These are phyloP conservation scores for Torulaspora globosa DNA, from an alignment of 1,139 yeast genomes.

Conservation along the genomic window DNA sequence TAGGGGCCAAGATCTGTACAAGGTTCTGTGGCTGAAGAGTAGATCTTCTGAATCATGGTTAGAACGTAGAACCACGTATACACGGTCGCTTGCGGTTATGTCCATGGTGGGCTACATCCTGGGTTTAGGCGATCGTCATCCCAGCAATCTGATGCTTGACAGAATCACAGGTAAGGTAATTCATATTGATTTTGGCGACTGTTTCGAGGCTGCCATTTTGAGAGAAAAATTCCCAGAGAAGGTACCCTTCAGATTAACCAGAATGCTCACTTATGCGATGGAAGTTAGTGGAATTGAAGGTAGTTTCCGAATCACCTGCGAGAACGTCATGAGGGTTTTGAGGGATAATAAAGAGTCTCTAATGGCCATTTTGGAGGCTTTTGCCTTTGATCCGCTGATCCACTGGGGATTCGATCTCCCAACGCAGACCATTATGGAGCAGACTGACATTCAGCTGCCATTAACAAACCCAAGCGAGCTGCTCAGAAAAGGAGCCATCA, in stretches of 20 bases:
- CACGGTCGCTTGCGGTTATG: conserved; percentile 95
- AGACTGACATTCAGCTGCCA: conserved; percentile 64
- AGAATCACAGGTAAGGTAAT: conserved; percentile 90
- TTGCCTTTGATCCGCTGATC: conserved; percentile 96
- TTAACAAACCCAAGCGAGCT: conserved; percentile 63
- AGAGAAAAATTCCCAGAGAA: conserved; percentile 97
- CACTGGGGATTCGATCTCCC: conserved; percentile 98
- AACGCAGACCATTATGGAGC: conserved; percentile 68
- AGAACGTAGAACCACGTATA: conserved; percentile 92
- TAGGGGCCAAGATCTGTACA: conserved; percentile 91
- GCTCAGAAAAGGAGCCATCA: conserved; percentile 67
- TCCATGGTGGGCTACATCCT: conserved; percentile 96
- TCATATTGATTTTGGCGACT: conserved; percentile 98
- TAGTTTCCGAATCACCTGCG: conserved; percentile 92
- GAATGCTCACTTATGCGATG: conserved; percentile 98
- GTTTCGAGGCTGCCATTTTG: conserved; percentile 96
- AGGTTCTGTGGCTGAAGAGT: conserved; percentile 93
- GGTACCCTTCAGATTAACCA: conserved; percentile 92
- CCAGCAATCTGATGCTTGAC: conserved; percentile 93
- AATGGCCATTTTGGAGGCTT: conserved; percentile 97
- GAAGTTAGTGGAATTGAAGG: conserved; percentile 99
- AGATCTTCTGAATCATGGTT: conserved; percentile 97
- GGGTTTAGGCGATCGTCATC: conserved; percentile 97
- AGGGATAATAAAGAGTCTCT: conserved; percentile 92
- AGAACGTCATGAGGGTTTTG: conserved; percentile 91